Evolutionary conservation across 495 filamentous ascomycete genomes (phyloP).

Genomic region (Aspergillus sclerotiicarbonarius): DNA sequence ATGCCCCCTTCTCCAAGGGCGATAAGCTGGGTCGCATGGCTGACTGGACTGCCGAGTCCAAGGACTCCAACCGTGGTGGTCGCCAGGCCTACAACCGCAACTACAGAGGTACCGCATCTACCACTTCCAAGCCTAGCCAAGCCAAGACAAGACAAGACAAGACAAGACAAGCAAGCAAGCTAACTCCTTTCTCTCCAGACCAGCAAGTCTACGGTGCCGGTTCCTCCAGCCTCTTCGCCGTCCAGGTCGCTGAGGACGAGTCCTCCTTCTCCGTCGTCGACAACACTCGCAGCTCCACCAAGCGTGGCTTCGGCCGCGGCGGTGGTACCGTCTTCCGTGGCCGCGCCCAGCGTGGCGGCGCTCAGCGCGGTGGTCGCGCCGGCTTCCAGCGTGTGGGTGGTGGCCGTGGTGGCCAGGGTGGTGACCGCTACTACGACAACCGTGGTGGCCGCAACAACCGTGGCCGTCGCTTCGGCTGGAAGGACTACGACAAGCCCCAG

Average conservation of each 20-base stretch:
- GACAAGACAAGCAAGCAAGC: not conserved
- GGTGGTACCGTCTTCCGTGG: slow-evolving; percentile 86
- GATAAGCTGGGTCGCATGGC: slow-evolving; percentile 99
- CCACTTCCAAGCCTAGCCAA: not conserved
- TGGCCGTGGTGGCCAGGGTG: slow-evolving; percentile 46
- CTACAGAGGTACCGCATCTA: slow-evolving; percentile 66
- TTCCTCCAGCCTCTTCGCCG: slow-evolving; percentile 78
- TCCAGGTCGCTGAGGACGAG: slow-evolving; percentile 91
- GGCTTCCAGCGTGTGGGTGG: slow-evolving; percentile 70
- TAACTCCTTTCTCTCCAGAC: slow-evolving; percentile 51
- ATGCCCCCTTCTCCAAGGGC: slow-evolving; percentile 95
- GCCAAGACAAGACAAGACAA: not conserved
- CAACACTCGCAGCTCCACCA: slow-evolving; percentile 79
- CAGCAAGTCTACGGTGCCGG: slow-evolving; percentile 97
- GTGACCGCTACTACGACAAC: slow-evolving; percentile 62
- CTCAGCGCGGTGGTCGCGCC: slow-evolving; percentile 52
- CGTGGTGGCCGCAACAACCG: slow-evolving; percentile 54
- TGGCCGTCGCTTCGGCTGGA: slow-evolving; percentile 93
- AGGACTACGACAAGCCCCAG: slow-evolving; percentile 97
- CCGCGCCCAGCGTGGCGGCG: slow-evolving; percentile 64
- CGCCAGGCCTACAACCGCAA: slow-evolving; percentile 86
- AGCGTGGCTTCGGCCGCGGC: slow-evolving; percentile 83
- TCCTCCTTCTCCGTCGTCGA: slow-evolving; percentile 97
- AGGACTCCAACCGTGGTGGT: slow-evolving; percentile 78
- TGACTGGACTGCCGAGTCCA: slow-evolving; percentile 94